Evolutionary conservation across 164 flowering plant species (phyloP).

Genomic region (Liquidambar formosana): DNA sequence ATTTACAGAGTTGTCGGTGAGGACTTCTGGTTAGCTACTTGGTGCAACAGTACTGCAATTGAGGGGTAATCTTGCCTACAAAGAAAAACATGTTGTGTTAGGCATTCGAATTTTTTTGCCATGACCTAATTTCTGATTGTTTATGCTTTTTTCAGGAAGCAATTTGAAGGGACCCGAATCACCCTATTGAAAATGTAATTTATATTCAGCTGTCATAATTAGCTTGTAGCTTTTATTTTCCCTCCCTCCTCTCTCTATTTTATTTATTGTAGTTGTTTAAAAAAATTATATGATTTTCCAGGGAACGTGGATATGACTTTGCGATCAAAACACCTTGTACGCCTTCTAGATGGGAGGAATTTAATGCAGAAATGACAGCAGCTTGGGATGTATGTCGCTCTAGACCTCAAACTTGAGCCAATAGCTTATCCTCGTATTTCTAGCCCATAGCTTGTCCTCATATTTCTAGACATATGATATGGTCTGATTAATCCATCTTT

Average conservation of each 20-base stretch:
- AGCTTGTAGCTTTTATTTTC: neutral
- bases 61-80: constrained; percentile 63
- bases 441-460: neutral
- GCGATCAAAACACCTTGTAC: constrained; percentile 91
- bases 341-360: constrained; percentile 95
- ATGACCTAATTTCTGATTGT: constrained; percentile 7
- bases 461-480: neutral
- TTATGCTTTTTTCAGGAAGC: constrained; percentile 64
- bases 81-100: neutral
- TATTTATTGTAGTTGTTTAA: neutral
- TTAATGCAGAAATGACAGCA: constrained; percentile 80
- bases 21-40: constrained; percentile 92
- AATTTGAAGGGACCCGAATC: constrained; percentile 91
- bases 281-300: constrained; percentile 25
- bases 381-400: constrained; percentile 85
- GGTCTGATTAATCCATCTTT: neutral
- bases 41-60: constrained; percentile 80
- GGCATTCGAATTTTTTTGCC: constrained; percentile 2
- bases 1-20: constrained; percentile 73
- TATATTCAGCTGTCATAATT: neutral
- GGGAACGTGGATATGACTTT: constrained; percentile 78
- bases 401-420: constrained; percentile 6
- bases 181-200: constrained; percentile 70
- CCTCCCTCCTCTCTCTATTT: neutral
- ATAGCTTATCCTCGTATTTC: neutral